These are phyloP conservation scores for Lipomyces sp. DNA, from an alignment of 805 yeast species.

Conservation along the genomic window DNA sequence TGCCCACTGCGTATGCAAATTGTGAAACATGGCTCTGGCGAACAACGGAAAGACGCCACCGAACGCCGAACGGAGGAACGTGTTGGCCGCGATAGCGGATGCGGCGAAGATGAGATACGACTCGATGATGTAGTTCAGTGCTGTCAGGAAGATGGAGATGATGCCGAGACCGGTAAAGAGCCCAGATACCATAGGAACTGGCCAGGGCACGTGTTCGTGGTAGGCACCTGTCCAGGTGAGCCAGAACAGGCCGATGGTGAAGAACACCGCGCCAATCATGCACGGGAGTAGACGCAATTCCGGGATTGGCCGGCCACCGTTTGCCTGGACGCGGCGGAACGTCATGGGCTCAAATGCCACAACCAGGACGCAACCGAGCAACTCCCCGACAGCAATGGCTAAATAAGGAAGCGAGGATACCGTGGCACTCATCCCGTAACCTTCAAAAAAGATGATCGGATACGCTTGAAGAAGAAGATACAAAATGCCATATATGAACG, in stretches of 20 bases:
- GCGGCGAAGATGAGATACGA: slow-evolving; percentile 67
- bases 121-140: slow-evolving; percentile 64
- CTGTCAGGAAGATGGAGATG: slow-evolving; percentile 59
- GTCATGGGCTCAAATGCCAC: slow-evolving; percentile 56
- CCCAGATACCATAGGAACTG: slow-evolving; percentile 62
- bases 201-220: slow-evolving; percentile 67
- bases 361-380: slow-evolving; percentile 54
- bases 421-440: slow-evolving; percentile 59
- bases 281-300: slow-evolving; percentile 80
- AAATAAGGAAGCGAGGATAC: slow-evolving; percentile 76
- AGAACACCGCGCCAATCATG: slow-evolving; percentile 65
- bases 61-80: slow-evolving; percentile 62
- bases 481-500: slow-evolving; percentile 76
- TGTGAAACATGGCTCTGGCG: slow-evolving; percentile 64
- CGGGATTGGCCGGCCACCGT: slow-evolving; percentile 63
- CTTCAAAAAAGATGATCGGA: slow-evolving; percentile 63
- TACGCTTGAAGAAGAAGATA: slow-evolving; percentile 71
- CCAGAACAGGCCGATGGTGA: slow-evolving; percentile 82
- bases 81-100: slow-evolving; percentile 71
- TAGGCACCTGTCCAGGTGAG: slow-evolving; percentile 84
- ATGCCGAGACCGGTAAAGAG: slow-evolving; percentile 59
- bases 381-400: slow-evolving; percentile 66
- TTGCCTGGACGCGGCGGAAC: slow-evolving; percentile 45
- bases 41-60: slow-evolving; percentile 74
- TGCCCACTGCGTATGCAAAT: slow-evolving; percentile 75